Evolutionary conservation across 75 land plant species (phyloP).

Genomic region (Picea glauca): DNA sequence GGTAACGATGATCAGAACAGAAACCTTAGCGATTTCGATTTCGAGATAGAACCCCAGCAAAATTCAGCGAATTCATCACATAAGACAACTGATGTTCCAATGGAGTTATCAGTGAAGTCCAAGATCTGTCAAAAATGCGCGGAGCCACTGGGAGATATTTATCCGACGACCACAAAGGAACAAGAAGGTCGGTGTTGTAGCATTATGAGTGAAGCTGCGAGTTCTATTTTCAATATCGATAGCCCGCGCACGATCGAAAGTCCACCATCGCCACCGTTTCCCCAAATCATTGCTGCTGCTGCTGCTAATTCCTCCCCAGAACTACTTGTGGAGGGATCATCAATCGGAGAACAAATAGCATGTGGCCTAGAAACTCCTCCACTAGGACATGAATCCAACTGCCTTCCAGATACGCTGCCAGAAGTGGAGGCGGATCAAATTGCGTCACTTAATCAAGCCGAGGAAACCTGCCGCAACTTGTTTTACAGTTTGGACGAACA

Average conservation of each 20-base stretch:
- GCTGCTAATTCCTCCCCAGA: too few relatives aligned
- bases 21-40: too few relatives aligned
- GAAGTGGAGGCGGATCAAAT: too few relatives aligned
- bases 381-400: too few relatives aligned
- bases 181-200: background rate
- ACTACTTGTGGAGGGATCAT: too few relatives aligned
- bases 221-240: background rate
- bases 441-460: too few relatives aligned
- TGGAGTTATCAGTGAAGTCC: background rate
- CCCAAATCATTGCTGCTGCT: too few relatives aligned
- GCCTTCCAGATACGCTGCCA: too few relatives aligned
- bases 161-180: background rate
- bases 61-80: background rate
- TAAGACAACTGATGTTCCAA: background rate
- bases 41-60: background rate
- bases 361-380: background rate
- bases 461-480: too few relatives aligned
- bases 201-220: background rate
- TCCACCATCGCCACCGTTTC: background rate
- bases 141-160: background rate
- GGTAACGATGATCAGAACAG: background rate
- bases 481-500: too few relatives aligned
- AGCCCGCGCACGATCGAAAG: slow-evolving; percentile 4
- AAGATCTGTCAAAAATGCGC: background rate
- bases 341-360: too few relatives aligned